A percentile compares a stretch with the other conserved stretches of the same genome.
phyloP scores from a whole-genome alignment of 768 basidiomycete genomes.

The Gelatoporia subvermispora region DNA sequence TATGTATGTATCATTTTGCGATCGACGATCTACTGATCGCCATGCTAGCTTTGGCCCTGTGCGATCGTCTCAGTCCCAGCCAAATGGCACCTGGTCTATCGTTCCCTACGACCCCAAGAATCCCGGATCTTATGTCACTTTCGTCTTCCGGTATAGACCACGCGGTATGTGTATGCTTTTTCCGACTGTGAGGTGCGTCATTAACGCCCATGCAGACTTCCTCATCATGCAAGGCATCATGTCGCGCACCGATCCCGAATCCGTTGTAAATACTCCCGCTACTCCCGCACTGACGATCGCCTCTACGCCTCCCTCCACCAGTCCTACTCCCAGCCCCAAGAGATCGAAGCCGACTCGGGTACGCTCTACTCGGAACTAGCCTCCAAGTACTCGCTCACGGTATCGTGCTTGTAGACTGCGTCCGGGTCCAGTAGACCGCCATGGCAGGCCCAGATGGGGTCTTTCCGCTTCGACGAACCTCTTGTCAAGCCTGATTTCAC shows the following conservation, averaged over 20 bases:
- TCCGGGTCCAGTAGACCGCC: too few relatives aligned
- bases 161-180: constrained; percentile 30
- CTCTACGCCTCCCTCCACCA: too few relatives aligned
- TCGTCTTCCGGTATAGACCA: constrained; percentile 62
- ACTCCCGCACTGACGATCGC: too few relatives aligned
- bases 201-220: constrained; percentile 10
- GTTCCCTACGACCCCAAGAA: constrained; percentile 38
- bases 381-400: too few relatives aligned
- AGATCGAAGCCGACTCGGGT: too few relatives aligned
- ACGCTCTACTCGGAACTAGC: too few relatives aligned
- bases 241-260: not conserved
- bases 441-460: too few relatives aligned
- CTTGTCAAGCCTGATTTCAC: too few relatives aligned
- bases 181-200: not conserved
- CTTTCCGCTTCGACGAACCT: too few relatives aligned
- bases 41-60: constrained; percentile 45
- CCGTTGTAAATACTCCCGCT: not conserved
- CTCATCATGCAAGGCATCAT: constrained; percentile 21
- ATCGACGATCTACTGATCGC: not conserved
- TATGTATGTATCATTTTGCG: constrained; percentile 20
- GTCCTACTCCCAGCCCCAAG: too few relatives aligned
- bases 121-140: constrained; percentile 52
- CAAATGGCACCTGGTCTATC: constrained; percentile 49
- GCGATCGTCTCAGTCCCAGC: constrained; percentile 33
- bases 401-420: too few relatives aligned